These are phyloP conservation scores for Lactifluus rugatus DNA, from an alignment of 768 basidiomycete genomes.

Conservation along the genomic window DNA sequence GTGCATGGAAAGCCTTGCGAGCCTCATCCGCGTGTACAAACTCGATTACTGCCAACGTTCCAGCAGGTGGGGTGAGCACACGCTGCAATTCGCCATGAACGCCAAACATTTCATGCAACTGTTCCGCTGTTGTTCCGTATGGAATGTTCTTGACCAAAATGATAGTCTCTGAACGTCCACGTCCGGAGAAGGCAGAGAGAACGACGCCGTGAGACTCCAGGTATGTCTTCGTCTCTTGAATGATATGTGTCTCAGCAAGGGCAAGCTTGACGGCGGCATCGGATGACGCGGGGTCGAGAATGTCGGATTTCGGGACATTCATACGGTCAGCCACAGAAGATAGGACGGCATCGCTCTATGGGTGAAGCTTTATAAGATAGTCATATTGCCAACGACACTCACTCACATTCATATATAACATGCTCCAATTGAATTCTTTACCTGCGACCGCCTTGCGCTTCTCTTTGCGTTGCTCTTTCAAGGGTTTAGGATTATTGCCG, in stretches of 20 bases:
- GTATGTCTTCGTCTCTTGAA: slow-evolving; percentile 88
- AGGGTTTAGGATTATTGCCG: slow-evolving; percentile 35
- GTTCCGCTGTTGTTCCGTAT: slow-evolving; percentile 66
- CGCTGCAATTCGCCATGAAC: slow-evolving; percentile 60
- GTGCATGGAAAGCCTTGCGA: slow-evolving; percentile 61
- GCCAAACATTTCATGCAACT: slow-evolving; percentile 74
- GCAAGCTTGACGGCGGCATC: slow-evolving; percentile 91
- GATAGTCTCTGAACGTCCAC: slow-evolving; percentile 60
- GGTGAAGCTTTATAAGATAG: slow-evolving; percentile 16
- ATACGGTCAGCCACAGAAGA: slow-evolving; percentile 85
- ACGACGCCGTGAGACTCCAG: slow-evolving; percentile 70
- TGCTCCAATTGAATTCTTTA: slow-evolving; percentile 85
- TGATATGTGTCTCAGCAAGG: slow-evolving; percentile 91
- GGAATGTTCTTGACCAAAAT: slow-evolving; percentile 97
- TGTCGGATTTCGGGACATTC: slow-evolving; percentile 76
- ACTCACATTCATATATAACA: slow-evolving; percentile 97
- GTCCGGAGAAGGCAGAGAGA: slow-evolving; percentile 40
- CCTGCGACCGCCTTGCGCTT: slow-evolving; percentile 61
- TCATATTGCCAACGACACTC: slow-evolving; percentile 18
- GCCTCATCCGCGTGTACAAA: slow-evolving; percentile 67
- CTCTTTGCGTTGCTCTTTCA: slow-evolving; percentile 49
- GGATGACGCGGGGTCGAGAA: slow-evolving; percentile 75
- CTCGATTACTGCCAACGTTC: slow-evolving; percentile 89
- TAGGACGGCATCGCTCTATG: slow-evolving; percentile 85
- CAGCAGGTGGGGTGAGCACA: slow-evolving; percentile 81